Base-by-base conservation (phyloP, 345 rosid species). In the Physaria fendleri region DNA sequence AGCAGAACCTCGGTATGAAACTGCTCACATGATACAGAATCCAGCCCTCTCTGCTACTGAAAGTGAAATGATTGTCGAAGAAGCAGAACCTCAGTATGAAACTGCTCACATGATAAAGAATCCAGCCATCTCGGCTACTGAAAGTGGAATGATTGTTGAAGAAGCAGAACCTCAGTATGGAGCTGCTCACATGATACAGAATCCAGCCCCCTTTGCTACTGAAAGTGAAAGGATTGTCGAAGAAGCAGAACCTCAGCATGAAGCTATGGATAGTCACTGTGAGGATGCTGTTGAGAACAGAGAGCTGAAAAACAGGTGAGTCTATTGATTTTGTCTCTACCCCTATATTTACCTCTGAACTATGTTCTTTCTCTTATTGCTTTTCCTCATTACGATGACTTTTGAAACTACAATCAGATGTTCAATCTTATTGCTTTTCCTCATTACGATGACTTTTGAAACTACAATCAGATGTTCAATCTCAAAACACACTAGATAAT, bases 211-310 rank as follows among this genome's bases (percentile, higher is more conserved):
- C n/a, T n/a, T n/a, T n/a, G n/a, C n/a, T n/a, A n/a, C n/a, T n/a
- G n/a, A n/a, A n/a, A n/a, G n/a, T n/a, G n/a, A n/a, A n/a, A n/a
- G n/a, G n/a, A n/a, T n/a, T n/a, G n/a, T n/a, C n/a, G n/a, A n/a
- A n/a, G n/a, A n/a, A n/a, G n/a, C n/a, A n/a, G n/a, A n/a, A n/a
- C n/a, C n/a, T n/a, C n/a, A n/a, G n/a, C n/a, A n/a, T n/a, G n/a
- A n/a, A n/a, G n/a, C n/a, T n/a, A n/a, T 45, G 41, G 20, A 44
- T 64, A 33, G 35, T 56, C 25, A 41, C 35, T 52, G 11, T 55
- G 70, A 38, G 25, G 39, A 65, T 46, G 63, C 56, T 37, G 63
- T 46, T 22, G 63, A 45, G 16, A 46, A 37, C 63, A 65, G 22
- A 20, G 48, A 30, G 63, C 49, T 24, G 33, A 33, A 56, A 46